Base-by-base conservation (phyloP, 1,284 basidiomycete genomes). In the Puccinia horiana region DNA sequence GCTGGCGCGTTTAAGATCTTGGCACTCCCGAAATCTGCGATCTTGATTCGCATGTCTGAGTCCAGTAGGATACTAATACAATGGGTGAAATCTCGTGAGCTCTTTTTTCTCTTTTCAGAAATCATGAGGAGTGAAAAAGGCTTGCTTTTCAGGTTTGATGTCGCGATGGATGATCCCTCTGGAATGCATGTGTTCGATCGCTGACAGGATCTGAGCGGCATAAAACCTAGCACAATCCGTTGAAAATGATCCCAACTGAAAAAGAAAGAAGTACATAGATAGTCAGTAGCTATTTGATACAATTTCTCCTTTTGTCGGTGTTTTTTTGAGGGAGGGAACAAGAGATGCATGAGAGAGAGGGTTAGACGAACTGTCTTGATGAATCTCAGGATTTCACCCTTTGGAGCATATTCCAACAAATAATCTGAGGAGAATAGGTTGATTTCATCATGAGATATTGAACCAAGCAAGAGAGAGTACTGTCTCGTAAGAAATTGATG, bases 1-100 rank as follows among this genome's bases (percentile, higher is more conserved):
- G 73, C 6, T 52, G 18, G 85, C 83, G 86, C 87, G 84, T 91
- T 91, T 72, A 95, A 88, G 84, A 96, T 90, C 88, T 96, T 96
- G 47, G 94, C 95, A 26, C 95, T 97, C 14, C 97, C 97, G 88
- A 99, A 99, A 88, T 99, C 97, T 40, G 96, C 94, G 29, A 99
- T 91, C 88, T 96, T 98, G 87, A 98, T 91, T 75, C 94, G 91
- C 88, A 92, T 93, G 29, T 92, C 90, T 73, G 91, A 90, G 85
- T 96, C 94, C 58, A 98, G 89, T 20, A 99, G 89, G 61, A 98
- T 90, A 87, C 89, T 90, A 23, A 74, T n/a, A 56, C 16, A 44
- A 54, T 3, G 20, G 23, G 23, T 23, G 26, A 26, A 52, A 40
- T n/a, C n/a, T n/a, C n/a, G n/a, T n/a, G n/a, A n/a, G n/a, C n/a